Conservation (phyloP, 2,329 filamentous ascomycete species). For the Didymosphaeria variabile region DNA sequence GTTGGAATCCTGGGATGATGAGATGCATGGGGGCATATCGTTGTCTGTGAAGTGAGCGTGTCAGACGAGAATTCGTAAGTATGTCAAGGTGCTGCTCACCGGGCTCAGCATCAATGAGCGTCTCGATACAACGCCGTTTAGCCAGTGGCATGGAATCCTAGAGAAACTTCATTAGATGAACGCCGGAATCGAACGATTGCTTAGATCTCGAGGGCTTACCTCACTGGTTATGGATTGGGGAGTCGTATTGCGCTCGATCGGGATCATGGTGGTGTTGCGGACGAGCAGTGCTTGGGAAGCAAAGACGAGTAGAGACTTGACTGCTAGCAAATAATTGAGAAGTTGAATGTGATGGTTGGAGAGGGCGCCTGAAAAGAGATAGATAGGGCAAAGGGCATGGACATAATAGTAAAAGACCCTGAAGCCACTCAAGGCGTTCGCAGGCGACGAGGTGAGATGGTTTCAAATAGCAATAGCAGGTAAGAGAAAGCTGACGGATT, state of each 20-base stretch:
- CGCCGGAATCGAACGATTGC: too few species aligned
- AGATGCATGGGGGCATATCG: not conserved
- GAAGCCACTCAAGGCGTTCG: too few species aligned
- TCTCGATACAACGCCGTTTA: not conserved
- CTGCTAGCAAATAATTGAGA: not conserved
- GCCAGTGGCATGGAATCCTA: not conserved
- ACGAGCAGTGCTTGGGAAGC: not conserved
- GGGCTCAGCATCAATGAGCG: not conserved
- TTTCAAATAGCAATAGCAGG: not conserved
- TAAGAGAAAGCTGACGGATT: not conserved
- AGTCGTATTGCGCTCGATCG: not conserved
- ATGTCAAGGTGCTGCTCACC: not conserved
- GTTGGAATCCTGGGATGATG: not conserved
- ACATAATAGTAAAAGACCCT: too few species aligned
- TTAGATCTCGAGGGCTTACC: not conserved
- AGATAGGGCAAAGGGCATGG: too few species aligned
- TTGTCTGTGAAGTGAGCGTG: not conserved
- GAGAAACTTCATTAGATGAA: not conserved
- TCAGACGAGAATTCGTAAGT: not conserved
- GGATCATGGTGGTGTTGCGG: not conserved
- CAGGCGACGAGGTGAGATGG: too few species aligned
- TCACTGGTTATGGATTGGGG: not conserved
- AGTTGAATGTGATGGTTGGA: not conserved
- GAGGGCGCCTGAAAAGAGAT: too few species aligned
- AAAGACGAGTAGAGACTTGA: not conserved